Evolutionary conservation across 768 basidiomycete species (phyloP).

Genomic region (Boletales sp.): DNA sequence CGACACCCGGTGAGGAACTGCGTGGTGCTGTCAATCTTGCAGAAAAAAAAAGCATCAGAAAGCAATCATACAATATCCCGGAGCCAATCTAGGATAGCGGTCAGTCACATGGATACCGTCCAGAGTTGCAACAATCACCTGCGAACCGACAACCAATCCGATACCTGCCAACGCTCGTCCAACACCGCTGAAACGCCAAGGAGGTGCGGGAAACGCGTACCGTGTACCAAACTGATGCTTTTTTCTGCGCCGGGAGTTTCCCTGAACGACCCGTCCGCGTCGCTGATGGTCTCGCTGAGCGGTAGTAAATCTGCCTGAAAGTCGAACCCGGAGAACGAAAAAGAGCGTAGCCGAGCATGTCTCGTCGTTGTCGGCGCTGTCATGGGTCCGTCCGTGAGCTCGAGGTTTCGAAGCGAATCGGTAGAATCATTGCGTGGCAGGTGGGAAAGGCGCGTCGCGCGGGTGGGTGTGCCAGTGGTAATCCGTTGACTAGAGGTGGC

Average conservation of each 20-base stretch:
- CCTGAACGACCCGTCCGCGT: conserved; percentile 49
- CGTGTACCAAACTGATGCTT: conserved; percentile 72
- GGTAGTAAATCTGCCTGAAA: conserved; percentile 78
- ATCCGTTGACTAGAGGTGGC: conserved; percentile 11
- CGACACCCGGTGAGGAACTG: conserved; percentile 90
- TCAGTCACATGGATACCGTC: conserved; percentile 2
- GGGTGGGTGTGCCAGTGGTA: conserved; percentile 3
- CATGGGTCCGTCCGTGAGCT: conserved; percentile 65
- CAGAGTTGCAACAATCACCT: conserved; percentile 41
- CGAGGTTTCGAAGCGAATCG: conserved; percentile 74
- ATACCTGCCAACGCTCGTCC: conserved; percentile 50
- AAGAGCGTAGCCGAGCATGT: conserved; percentile 45
- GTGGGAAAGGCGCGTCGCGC: neutral
- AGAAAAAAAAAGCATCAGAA: neutral
- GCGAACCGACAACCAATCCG: conserved; percentile 77
- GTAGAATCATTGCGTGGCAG: conserved; percentile 48
- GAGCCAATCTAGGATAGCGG: conserved; percentile 65
- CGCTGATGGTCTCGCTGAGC: conserved; percentile 71
- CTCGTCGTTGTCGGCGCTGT: conserved; percentile 10
- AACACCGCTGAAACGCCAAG: neutral
- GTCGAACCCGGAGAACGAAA: conserved; percentile 74
- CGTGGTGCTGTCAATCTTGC: neutral
- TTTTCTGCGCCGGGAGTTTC: conserved; percentile 64
- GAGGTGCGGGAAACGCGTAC: conserved; percentile 39
- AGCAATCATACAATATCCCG: conserved; percentile 78